Evolutionary conservation across 495 filamentous ascomycete genomes (phyloP), one percentile per base, ranked within the genome.

Genomic region (Aspergillus cristatus): DNA sequence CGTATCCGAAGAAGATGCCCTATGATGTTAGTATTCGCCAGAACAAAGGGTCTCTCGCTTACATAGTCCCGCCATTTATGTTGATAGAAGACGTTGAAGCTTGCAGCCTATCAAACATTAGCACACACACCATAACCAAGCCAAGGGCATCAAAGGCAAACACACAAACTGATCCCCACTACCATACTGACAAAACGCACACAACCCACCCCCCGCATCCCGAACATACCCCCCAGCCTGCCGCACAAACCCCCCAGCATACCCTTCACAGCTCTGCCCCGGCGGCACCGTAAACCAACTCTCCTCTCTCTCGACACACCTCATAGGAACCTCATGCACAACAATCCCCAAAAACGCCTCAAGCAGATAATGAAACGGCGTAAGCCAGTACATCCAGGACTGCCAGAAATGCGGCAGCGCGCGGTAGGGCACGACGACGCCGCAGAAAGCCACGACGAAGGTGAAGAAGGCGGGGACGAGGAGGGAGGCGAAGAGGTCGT

Each of bases 371-470:
- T 71, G 67, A 53, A 82, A 81, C 0, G 79, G 79, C 1, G 71
- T 74, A 29, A 79, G 65, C 54, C 68, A 75, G 52, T 85, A 85
- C 65, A 85, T 75, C 76, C 79, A 84, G n/a, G 62, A 63, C 20
- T 61, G 56, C 72, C 75, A 83, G 53, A 83, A 82, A 30, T 63
- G 60, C 1, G 72, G 69, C 8, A 83, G 51, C 7, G 61, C 63
- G 0, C 35, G 35, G 37, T 74, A 72, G 0, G 79, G 77, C 5
- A 81, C 74, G 12, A 79, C 60, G 15, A 82, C 70, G 37, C 79
- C 77, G 35, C 75, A 78, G 57, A 82, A 84, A 6, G 71, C 66
- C 26, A 77, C 65, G 38, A 78, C 63, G 42, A 79, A 78, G 14
- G 72, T 66, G 58, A 83, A 79, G 53, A 82, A 75, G 13, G 76